Conservation (phyloP, 2,329 filamentous ascomycete genomes). For the Albophoma yamanashiensis region DNA sequence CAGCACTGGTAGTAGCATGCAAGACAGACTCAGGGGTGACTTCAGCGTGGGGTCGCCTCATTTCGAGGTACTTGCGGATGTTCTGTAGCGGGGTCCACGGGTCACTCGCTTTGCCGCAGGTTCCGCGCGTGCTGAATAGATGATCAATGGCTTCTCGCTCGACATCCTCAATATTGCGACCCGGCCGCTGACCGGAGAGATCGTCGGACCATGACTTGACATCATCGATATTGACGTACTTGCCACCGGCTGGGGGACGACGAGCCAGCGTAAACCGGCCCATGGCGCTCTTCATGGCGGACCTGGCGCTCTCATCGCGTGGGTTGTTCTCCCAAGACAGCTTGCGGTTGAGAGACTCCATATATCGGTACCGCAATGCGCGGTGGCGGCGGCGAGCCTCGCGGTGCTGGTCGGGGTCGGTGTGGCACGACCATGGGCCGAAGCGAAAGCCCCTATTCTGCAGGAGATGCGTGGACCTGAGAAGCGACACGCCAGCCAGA, state of each 20-base stretch:
- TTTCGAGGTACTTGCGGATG: slow-evolving; percentile 21
- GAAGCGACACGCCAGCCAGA: background rate
- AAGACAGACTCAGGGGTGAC: slow-evolving; percentile 11
- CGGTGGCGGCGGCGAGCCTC: slow-evolving; percentile 34
- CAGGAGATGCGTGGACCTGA: background rate
- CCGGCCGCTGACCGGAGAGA: slow-evolving; percentile 24
- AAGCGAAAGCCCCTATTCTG: slow-evolving; percentile 36
- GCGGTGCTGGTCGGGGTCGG: slow-evolving; percentile 28
- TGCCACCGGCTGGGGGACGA: slow-evolving; percentile 15
- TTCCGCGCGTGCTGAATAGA: slow-evolving; percentile 24
- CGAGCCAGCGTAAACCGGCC: slow-evolving; percentile 23
- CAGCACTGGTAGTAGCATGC: slow-evolving; percentile 11
- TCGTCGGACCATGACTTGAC: slow-evolving; percentile 25
- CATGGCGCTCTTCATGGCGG: slow-evolving; percentile 29
- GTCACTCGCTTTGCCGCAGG: slow-evolving; percentile 10
- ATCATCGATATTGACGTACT: slow-evolving; percentile 24
- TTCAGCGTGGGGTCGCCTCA: slow-evolving; percentile 9
- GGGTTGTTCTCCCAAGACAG: slow-evolving; percentile 34
- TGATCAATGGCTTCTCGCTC: slow-evolving; percentile 33
- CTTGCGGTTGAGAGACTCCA: slow-evolving; percentile 31
- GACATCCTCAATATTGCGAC: slow-evolving; percentile 31
- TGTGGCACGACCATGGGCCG: slow-evolving; percentile 32
- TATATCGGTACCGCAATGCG: slow-evolving; percentile 31
- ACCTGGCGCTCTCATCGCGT: slow-evolving; percentile 21
- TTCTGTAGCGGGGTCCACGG: slow-evolving; percentile 20